phyloP scores from a whole-genome alignment of 352 stramenopile species.

The Pythium guiyangense region DNA sequence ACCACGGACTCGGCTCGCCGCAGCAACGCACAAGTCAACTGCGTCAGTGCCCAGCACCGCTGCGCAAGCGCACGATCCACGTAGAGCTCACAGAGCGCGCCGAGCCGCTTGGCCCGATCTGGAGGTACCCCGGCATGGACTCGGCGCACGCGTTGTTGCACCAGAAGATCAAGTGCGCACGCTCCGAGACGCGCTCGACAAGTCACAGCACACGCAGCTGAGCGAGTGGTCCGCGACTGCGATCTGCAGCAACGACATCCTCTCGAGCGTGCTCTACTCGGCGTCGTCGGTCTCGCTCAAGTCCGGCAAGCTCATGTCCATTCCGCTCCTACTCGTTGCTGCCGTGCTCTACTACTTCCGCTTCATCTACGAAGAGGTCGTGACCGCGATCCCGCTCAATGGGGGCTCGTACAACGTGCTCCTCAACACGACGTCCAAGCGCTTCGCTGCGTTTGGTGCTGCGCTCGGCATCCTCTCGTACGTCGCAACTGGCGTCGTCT shows the following conservation, averaged over 20 bases:
- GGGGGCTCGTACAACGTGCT: too few relatives aligned
- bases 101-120: too few relatives aligned
- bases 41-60: too few relatives aligned
- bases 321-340: conserved; percentile 73
- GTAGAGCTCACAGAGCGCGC: too few relatives aligned
- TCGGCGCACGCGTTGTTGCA: conserved; percentile 20
- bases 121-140: conserved; percentile 25
- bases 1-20: too few relatives aligned
- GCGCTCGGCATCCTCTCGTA: conserved; percentile 87
- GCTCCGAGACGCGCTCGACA: conserved; percentile 24
- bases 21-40: too few relatives aligned
- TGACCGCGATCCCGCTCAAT: too few relatives aligned
- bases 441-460: conserved; percentile 33
- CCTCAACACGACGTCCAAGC: too few relatives aligned
- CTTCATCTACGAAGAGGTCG: too few relatives aligned
- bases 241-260: conserved; percentile 89
- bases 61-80: too few relatives aligned
- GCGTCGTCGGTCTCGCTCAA: conserved; percentile 32
- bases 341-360: conserved; percentile 29
- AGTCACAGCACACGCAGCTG: conserved; percentile 29
- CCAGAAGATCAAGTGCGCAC: conserved; percentile 27
- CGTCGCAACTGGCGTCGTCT: conserved; percentile 77
- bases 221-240: conserved; percentile 68
- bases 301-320: conserved; percentile 69
- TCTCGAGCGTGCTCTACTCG: conserved; percentile 81